These are phyloP conservation scores for Pestalotiopsis sp. DNA, from an alignment of 2,329 filamentous ascomycete genomes.

Conservation along the genomic window DNA sequence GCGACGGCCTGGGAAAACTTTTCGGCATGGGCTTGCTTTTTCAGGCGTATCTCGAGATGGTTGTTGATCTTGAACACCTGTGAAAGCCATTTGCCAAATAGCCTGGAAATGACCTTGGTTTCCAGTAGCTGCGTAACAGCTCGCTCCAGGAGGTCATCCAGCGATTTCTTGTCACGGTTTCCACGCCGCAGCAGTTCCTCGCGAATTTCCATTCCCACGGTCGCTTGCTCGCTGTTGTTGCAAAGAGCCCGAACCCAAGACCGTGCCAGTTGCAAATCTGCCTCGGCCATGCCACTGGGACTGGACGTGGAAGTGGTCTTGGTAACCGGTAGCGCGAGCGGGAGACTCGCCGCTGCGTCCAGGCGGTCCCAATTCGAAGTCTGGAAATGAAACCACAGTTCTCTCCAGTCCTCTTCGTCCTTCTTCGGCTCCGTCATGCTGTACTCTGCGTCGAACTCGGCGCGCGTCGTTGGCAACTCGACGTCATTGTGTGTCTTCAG, in stretches of 20 bases:
- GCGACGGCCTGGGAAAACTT: constrained; percentile 60
- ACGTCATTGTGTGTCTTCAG: constrained; percentile 49
- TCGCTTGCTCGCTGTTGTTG: constrained; percentile 44
- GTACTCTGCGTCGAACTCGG: constrained; percentile 46
- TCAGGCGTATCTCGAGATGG: constrained; percentile 57
- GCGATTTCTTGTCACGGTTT: constrained; percentile 37
- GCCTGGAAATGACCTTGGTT: constrained; percentile 60
- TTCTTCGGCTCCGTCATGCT: constrained; percentile 38
- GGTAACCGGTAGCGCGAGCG: constrained; percentile 38
- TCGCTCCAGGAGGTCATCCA: constrained; percentile 47
- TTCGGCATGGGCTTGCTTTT: constrained; percentile 54
- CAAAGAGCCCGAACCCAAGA: constrained; percentile 65
- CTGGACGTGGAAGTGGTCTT: not conserved
- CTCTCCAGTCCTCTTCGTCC: constrained; percentile 51
- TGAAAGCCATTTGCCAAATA: constrained; percentile 60
- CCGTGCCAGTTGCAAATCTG: constrained; percentile 45
- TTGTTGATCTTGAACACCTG: constrained; percentile 66
- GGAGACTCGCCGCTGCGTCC: constrained; percentile 53
- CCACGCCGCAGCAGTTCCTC: constrained; percentile 55
- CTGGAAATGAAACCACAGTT: constrained; percentile 56
- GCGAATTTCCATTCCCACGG: constrained; percentile 46
- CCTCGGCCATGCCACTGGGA: constrained; percentile 19
- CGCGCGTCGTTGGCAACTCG: constrained; percentile 49
- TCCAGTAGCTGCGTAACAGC: constrained; percentile 51
- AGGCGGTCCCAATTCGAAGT: constrained; percentile 61